Conservation (phyloP, 2,329 filamentous ascomycete species). For the Botryosphaeria dothidea region DNA sequence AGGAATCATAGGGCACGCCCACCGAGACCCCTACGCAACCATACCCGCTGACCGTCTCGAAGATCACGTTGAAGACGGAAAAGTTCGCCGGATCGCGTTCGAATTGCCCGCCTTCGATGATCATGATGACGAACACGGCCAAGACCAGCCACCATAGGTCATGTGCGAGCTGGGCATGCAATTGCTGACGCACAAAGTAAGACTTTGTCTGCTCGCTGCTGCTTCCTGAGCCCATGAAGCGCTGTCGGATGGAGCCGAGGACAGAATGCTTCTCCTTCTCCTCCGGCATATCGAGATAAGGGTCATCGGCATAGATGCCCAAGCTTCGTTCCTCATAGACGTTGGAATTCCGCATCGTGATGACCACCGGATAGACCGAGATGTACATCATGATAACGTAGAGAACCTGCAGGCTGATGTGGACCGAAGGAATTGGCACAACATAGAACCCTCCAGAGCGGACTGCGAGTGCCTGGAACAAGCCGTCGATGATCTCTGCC, state of each 20-base stretch:
- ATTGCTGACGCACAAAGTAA: conserved; percentile 44
- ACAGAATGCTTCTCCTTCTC: conserved; percentile 13
- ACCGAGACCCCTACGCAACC: conserved; percentile 47
- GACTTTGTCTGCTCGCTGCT: conserved; percentile 29
- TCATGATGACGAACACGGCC: conserved; percentile 48
- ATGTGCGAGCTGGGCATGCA: conserved; percentile 49
- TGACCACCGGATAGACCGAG: conserved; percentile 61
- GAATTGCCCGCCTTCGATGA: conserved; percentile 43
- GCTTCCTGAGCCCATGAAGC: not conserved
- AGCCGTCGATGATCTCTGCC: conserved; percentile 54
- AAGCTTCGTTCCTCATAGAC: conserved; percentile 64
- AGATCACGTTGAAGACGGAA: conserved; percentile 48
- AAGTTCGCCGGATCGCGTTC: conserved; percentile 36
- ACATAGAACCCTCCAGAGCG: conserved; percentile 53
- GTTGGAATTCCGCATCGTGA: conserved; percentile 60
- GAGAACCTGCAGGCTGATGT: conserved; percentile 58
- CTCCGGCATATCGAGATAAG: conserved; percentile 19
- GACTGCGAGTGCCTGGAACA: conserved; percentile 60
- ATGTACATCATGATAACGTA: conserved; percentile 69
- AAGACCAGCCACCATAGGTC: conserved; percentile 49
- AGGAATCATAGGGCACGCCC: conserved; percentile 46
- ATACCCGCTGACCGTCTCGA: conserved; percentile 44
- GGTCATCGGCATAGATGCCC: conserved; percentile 56
- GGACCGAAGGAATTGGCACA: conserved; percentile 51
- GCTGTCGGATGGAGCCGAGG: conserved; percentile 21